These are phyloP conservation scores for Penicillium salamii DNA, from an alignment of 495 filamentous ascomycete genomes.

Conservation along the genomic window DNA sequence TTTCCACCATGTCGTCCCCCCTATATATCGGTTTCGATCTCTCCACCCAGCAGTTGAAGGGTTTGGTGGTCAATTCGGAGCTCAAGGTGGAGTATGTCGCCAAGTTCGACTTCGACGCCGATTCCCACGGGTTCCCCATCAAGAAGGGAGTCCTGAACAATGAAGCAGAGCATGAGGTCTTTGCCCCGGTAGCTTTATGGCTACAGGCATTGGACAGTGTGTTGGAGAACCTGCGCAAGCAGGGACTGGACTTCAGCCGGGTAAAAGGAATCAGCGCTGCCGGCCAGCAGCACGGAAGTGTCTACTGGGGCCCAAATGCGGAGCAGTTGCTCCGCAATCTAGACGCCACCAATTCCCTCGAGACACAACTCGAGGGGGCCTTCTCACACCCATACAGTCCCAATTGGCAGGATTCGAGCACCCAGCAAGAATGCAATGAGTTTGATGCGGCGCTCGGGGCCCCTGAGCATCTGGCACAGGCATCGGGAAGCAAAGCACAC, in stretches of 20 bases:
- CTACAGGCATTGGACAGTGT: constrained; percentile 88
- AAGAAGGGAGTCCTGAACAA: constrained; percentile 84
- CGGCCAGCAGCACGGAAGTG: constrained; percentile 94
- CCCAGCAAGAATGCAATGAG: constrained; percentile 82
- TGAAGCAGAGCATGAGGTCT: constrained; percentile 79
- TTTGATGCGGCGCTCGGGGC: constrained; percentile 73
- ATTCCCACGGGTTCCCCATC: constrained; percentile 71
- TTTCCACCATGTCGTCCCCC: constrained; percentile 42
- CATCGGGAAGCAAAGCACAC: constrained; percentile 89
- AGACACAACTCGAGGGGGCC: constrained; percentile 67
- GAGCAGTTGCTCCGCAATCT: constrained; percentile 61
- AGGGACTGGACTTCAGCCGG: constrained; percentile 71
- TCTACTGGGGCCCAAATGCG: constrained; percentile 81
- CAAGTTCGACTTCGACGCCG: constrained; percentile 68
- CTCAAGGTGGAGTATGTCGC: constrained; percentile 43
- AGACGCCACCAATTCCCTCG: constrained; percentile 54
- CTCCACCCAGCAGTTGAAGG: constrained; percentile 94
- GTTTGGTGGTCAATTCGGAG: constrained; percentile 75
- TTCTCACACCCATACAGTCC: constrained; percentile 88
- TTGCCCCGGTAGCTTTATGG: constrained; percentile 91
- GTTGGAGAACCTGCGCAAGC: constrained; percentile 64
- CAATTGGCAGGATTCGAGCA: constrained; percentile 97
- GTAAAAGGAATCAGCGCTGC: constrained; percentile 85
- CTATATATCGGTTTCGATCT: constrained; percentile 94
- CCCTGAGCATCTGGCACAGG: constrained; percentile 64